phyloP scores from a whole-genome alignment of 2,329 filamentous ascomycete genomes.

The Davidsoniella virescens region DNA sequence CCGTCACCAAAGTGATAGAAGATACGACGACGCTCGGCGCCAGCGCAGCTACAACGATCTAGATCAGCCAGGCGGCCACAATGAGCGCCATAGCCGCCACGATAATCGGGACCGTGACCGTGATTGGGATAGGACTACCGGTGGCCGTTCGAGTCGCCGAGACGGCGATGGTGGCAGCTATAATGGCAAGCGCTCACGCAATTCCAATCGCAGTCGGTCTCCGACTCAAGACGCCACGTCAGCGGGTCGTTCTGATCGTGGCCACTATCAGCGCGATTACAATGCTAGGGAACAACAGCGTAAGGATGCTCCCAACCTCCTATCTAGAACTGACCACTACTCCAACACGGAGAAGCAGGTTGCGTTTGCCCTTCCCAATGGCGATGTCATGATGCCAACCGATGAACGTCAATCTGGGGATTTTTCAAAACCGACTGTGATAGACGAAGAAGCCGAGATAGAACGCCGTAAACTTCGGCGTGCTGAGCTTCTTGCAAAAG shows the following conservation, averaged over 20 bases:
- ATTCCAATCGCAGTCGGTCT: constrained; percentile 31
- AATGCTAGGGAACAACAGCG: too few relatives aligned
- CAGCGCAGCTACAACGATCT: constrained; percentile 49
- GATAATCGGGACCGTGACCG: constrained; percentile 19
- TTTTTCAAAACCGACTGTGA: constrained; percentile 32
- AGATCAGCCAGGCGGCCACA: constrained; percentile 19
- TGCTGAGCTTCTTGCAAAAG: constrained; percentile 73
- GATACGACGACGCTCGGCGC: constrained; percentile 34
- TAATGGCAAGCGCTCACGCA: constrained; percentile 37
- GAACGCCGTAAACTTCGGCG: constrained; percentile 71
- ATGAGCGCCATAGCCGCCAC: background rate
- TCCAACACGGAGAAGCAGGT: constrained; percentile 9
- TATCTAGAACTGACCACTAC: constrained; percentile 37
- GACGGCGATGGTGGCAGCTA: constrained; percentile 34
- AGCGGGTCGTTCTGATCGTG: constrained; percentile 12
- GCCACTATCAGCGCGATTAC: constrained; percentile 18
- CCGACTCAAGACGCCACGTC: constrained; percentile 22
- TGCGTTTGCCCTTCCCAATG: constrained; percentile 8
- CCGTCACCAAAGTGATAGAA: background rate
- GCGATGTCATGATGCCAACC: constrained; percentile 8
- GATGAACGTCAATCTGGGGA: background rate
- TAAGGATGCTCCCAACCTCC: constrained; percentile 32
- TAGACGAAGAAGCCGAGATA: constrained; percentile 70
- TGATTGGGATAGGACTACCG: too few relatives aligned
- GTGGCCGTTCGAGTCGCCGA: constrained; percentile 27